Percentiles rank a stretch among this genome's conserved stretches.
These are phyloP conservation scores for Cryptococcus sp. DNA, from an alignment of 1,284 basidiomycete genomes.

Conservation along the genomic window DNA sequence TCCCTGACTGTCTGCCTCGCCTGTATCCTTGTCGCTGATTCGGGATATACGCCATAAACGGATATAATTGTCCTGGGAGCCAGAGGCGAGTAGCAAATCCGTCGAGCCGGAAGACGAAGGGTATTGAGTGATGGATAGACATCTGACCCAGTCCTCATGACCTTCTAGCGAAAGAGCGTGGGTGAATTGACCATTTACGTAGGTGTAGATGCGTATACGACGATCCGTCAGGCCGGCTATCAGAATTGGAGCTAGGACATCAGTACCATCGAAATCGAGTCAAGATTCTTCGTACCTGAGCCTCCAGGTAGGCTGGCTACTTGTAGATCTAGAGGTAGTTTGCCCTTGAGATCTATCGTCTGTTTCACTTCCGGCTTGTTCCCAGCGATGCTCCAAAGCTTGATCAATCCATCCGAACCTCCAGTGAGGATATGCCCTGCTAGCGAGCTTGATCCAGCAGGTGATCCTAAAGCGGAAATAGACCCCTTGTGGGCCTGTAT, in stretches of 20 bases:
- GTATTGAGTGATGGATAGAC: conserved; percentile 61
- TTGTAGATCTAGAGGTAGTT: conserved; percentile 69
- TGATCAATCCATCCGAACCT: conserved; percentile 70
- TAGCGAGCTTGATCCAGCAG: conserved; percentile 22
- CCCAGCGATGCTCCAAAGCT: conserved; percentile 58
- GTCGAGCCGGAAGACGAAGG: conserved; percentile 17
- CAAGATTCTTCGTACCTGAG: conserved; percentile 52
- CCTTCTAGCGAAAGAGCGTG: conserved; percentile 61
- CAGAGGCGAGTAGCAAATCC: conserved; percentile 69
- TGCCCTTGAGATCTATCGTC: conserved; percentile 61
- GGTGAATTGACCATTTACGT: conserved; percentile 54
- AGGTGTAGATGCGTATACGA: conserved; percentile 69
- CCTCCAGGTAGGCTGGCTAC: conserved; percentile 62
- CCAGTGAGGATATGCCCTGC: conserved; percentile 61
- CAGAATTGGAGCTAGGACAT: conserved; percentile 60
- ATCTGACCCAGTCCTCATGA: conserved; percentile 90
- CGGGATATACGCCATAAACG: conserved; percentile 70
- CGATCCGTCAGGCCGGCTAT: conserved; percentile 73
- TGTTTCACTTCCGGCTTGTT: conserved; percentile 48
- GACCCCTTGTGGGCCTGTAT: conserved; percentile 60
- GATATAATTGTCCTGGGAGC: conserved; percentile 86
- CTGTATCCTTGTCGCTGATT: background rate
- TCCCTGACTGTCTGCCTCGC: conserved; percentile 6
- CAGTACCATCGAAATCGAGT: background rate
- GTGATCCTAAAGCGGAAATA: conserved; percentile 61